A percentile compares a stretch with the other conserved stretches of the same genome.
phyloP scores from a whole-genome alignment of 805 yeast genomes.

The Hanseniaspora vineae region DNA sequence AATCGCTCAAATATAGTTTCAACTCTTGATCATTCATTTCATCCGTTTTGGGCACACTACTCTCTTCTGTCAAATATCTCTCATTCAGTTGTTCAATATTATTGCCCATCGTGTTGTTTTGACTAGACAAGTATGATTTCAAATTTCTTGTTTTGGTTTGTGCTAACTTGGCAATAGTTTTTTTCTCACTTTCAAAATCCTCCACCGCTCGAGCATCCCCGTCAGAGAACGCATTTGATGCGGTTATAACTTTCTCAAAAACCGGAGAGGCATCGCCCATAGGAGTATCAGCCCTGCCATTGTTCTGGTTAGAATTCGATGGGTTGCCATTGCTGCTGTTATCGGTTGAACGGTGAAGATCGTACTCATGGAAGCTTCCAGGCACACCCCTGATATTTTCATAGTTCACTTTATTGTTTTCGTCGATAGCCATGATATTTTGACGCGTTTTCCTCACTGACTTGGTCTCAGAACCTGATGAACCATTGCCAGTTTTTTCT shows the following conservation, averaged over 20 bases:
- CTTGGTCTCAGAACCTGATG: neutral
- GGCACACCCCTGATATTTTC: constrained; percentile 23
- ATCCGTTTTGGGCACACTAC: neutral
- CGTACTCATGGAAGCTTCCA: constrained; percentile 13
- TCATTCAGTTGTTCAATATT: constrained; percentile 3
- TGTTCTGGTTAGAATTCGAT: neutral
- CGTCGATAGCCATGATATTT: constrained; percentile 19
- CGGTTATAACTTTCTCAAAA: no score
- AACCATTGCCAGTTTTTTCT: constrained; percentile 1
- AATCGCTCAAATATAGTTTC: neutral
- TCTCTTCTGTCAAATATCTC: neutral
- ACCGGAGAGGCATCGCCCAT: neutral
- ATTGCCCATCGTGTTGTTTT: constrained; percentile 1
- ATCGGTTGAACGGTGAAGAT: neutral
- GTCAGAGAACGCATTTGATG: no score
- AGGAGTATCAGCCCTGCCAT: constrained; percentile 3
- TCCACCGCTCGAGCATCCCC: no score
- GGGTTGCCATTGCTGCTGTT: no score
- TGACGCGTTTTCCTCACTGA: constrained; percentile 14
- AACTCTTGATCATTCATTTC: neutral
- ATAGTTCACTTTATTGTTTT: constrained; percentile 22
- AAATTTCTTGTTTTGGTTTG: neutral
- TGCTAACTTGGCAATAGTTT: neutral
- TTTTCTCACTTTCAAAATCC: no score
- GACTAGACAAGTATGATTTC: neutral